Evolutionary conservation across 139 green algal species (phyloP).

Genomic region (Haematococcus lacustris): DNA sequence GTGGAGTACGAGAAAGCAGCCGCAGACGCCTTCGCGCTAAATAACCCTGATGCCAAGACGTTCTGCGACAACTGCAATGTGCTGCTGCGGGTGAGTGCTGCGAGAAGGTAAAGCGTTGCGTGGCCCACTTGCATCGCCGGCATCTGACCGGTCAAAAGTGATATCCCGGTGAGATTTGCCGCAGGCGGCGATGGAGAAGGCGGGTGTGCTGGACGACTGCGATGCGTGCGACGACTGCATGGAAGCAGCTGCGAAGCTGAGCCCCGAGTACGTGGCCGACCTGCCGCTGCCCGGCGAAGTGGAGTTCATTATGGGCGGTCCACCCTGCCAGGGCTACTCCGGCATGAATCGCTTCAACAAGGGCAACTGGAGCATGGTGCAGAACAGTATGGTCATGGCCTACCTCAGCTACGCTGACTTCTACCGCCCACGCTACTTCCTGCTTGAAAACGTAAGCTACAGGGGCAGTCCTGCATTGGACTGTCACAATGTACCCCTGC

Average conservation of each 20-base stretch:
- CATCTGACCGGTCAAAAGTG: too few species aligned
- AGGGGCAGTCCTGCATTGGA: too few species aligned
- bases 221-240: slow-evolving; percentile 38
- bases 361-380: slow-evolving; percentile 89
- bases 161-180: too few species aligned
- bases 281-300: slow-evolving; percentile 82
- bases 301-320: slow-evolving; percentile 92
- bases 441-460: slow-evolving; percentile 98
- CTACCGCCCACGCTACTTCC: slow-evolving; percentile 88
- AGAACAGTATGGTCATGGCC: slow-evolving; percentile 95
- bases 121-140: too few species aligned
- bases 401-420: slow-evolving; percentile 90
- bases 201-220: slow-evolving; percentile 57
- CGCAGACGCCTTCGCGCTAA: slow-evolving; percentile 83
- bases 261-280: slow-evolving; percentile 7
- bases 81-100: slow-evolving; percentile 32
- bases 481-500: too few species aligned
- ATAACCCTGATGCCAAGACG: slow-evolving; percentile 72
- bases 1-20: slow-evolving; percentile 91
- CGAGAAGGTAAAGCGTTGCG: too few species aligned
- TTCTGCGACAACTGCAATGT: slow-evolving; percentile 94
- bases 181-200: slow-evolving; percentile 76
- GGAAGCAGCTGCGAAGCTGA: slow-evolving; percentile 21
- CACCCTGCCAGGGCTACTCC: slow-evolving; percentile 94
- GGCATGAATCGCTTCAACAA: slow-evolving; percentile 99